These are phyloP conservation scores for Mucor piriformis DNA, from an alignment of 371 early-diverging fungal species.

Conservation along the genomic window DNA sequence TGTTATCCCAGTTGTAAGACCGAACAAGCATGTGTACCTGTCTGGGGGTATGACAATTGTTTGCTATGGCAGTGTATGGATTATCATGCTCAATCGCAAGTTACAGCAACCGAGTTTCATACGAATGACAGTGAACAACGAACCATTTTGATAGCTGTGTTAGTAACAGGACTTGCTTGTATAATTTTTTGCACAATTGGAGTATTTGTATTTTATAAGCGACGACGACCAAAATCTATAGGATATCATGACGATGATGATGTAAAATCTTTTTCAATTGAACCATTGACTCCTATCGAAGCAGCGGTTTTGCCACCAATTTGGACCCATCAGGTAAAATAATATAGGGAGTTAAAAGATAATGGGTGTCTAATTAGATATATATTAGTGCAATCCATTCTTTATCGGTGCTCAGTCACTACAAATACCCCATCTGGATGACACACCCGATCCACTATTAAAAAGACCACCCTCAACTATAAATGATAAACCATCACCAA, in stretches of 20 bases:
- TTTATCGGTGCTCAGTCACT: conserved; percentile 29
- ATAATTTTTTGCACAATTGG: conserved; percentile 28
- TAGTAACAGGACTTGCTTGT: conserved; percentile 36
- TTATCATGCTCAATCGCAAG: not conserved
- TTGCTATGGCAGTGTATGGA: not conserved
- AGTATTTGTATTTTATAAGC: conserved; percentile 34
- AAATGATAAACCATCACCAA: too few species aligned
- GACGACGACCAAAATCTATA: conserved; percentile 17
- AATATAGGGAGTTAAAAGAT: not conserved
- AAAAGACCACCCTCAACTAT: conserved; percentile 29
- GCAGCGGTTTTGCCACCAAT: conserved; percentile 11
- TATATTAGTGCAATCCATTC: conserved; percentile 15
- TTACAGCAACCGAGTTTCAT: conserved; percentile 4
- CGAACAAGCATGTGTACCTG: too few species aligned
- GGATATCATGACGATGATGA: not conserved
- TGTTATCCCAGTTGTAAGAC: too few species aligned
- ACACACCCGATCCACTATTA: conserved; percentile 24
- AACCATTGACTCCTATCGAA: not conserved
- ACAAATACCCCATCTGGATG: conserved; percentile 38
- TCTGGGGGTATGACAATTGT: too few species aligned
- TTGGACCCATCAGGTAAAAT: conserved; percentile 6
- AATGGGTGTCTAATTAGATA: not conserved
- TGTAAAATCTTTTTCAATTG: not conserved
- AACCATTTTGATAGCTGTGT: conserved; percentile 36
- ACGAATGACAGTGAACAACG: not conserved